Percentiles rank a stretch among this genome's conserved stretches.
Evolutionary conservation across 306 rosid genomes (phyloP).

Genomic region (Hylodesmum podocarpum): DNA sequence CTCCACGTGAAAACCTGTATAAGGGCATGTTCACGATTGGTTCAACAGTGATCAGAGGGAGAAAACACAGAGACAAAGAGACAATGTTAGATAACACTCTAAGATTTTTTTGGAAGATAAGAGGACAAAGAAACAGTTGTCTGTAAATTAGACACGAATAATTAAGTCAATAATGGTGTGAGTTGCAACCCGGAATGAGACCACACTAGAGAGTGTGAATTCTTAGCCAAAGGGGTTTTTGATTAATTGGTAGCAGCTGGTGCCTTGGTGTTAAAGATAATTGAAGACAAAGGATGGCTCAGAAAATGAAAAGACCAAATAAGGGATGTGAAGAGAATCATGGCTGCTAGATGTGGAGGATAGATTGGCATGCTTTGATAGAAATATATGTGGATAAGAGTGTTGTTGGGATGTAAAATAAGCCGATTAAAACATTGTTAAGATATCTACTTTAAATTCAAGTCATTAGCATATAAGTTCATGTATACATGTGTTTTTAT

Average conservation of each 20-base stretch:
- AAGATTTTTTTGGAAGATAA: not conserved
- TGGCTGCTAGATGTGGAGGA: slow-evolving; percentile 56
- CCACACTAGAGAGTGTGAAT: slow-evolving; percentile 24
- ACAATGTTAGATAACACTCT: slow-evolving; percentile 1
- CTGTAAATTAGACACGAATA: slow-evolving; percentile 15
- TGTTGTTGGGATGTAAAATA: not conserved
- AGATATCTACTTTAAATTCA: too few species aligned
- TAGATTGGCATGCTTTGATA: slow-evolving; percentile 47
- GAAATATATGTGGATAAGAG: slow-evolving; percentile 52
- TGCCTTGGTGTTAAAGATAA: slow-evolving; percentile 18
- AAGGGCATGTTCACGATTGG: slow-evolving; percentile 52
- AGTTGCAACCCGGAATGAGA: slow-evolving; percentile 21
- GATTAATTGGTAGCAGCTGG: slow-evolving; percentile 1
- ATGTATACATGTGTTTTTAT: too few species aligned
- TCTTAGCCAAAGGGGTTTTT: not conserved
- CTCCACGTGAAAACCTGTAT: slow-evolving; percentile 45
- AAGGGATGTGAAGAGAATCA: slow-evolving; percentile 23
- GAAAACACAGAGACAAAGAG: slow-evolving; percentile 2
- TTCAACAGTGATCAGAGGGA: not conserved
- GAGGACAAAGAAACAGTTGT: slow-evolving; percentile 27
- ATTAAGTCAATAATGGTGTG: slow-evolving; percentile 13
- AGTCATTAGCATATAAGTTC: too few species aligned
- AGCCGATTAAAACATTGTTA: too few species aligned
- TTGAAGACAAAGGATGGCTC: slow-evolving; percentile 33
- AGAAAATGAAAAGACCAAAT: slow-evolving; percentile 33